phyloP scores from a whole-genome alignment of 169 alveolate genomes.

The Eimeria tenella region DNA sequence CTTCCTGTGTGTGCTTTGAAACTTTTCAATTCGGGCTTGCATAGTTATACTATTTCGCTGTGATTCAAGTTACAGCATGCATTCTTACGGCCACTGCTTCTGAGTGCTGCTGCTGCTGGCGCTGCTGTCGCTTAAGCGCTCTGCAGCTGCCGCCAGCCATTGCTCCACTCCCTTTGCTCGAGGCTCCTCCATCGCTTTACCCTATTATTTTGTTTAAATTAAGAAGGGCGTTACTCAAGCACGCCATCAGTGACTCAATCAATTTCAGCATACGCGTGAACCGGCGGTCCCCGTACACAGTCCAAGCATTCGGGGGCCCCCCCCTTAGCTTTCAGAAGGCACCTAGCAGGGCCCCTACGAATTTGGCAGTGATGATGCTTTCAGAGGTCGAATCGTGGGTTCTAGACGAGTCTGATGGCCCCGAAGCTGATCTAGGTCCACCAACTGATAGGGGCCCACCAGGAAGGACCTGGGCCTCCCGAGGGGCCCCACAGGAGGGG shows the following conservation, averaged over 20 bases:
- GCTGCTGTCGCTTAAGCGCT: slow-evolving; percentile 1
- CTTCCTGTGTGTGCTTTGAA: too few relatives aligned
- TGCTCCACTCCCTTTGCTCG: background rate
- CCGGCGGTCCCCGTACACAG: background rate
- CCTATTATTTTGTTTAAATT: too few relatives aligned
- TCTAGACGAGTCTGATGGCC: slow-evolving; percentile 9
- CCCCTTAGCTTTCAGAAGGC: too few relatives aligned
- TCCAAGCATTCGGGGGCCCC: background rate
- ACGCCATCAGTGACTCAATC: background rate
- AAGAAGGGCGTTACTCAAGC: too few relatives aligned
- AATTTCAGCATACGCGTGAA: background rate
- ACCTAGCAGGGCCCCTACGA: background rate
- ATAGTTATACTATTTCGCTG: too few relatives aligned
- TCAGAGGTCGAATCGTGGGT: slow-evolving; percentile 62
- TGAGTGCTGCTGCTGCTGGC: background rate
- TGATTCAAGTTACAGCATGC: too few relatives aligned
- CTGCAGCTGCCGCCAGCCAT: background rate
- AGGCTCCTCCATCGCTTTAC: too few relatives aligned
- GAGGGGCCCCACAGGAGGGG: slow-evolving; percentile 13
- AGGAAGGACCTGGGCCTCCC: slow-evolving; percentile 17
- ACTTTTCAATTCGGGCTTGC: too few relatives aligned
- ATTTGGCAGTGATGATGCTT: background rate
- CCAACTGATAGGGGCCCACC: slow-evolving; percentile 35
- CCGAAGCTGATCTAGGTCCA: slow-evolving; percentile 12
- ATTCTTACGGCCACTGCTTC: too few relatives aligned